Evolutionary conservation across 2,329 filamentous ascomycete species (phyloP), one percentile per base, ranked within the genome.

Genomic region (Alternaria atra): DNA sequence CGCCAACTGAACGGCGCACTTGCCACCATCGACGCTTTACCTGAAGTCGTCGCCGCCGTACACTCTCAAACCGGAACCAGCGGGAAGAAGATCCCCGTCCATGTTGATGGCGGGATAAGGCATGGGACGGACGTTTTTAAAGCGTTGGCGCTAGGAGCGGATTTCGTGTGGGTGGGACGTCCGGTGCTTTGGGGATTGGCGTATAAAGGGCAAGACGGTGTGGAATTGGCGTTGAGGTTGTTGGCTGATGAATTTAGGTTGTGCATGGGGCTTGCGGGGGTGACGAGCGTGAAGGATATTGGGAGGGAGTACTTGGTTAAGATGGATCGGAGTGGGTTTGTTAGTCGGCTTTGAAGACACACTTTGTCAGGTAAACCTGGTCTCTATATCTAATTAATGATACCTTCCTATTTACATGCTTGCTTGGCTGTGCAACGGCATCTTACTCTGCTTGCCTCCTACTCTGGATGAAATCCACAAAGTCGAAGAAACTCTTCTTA

Each of bases 41-140:
- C 93, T 0, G 87, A 93, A 53, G 80, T 83, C 0, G 73, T 83
- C 7, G 67, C 75, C 1, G 69, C 70, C 1, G 90, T 97, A 53
- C 57, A 54, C 1, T 65, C 62, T 6, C 68, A 69, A 6, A 25
- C 55, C 1, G 43, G 43, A 2, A 17, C 35, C n/a, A 17, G n/a
- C 8, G 39, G 20, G 0, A 65, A 58, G 17, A 71, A 63, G 20
- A 69, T 74, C 1, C 93, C 97, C 76, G 85, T 98, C 17, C 98
- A 87, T 79, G 84, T 98, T 51, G 95, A 98, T 77, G 94, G 95
- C 23, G 94, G 94, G 43, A 85, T 97, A 44, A 87, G 94, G 42
- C 88, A 94, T 44, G 93, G 91, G 6, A 97, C 94, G 0, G 95
- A 98, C 77, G 93, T 98, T 62, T 87, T 98, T 79, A 98, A 98